phyloP scores from a whole-genome alignment of 2,329 filamentous ascomycete species.

The Ilyonectria robusta region DNA sequence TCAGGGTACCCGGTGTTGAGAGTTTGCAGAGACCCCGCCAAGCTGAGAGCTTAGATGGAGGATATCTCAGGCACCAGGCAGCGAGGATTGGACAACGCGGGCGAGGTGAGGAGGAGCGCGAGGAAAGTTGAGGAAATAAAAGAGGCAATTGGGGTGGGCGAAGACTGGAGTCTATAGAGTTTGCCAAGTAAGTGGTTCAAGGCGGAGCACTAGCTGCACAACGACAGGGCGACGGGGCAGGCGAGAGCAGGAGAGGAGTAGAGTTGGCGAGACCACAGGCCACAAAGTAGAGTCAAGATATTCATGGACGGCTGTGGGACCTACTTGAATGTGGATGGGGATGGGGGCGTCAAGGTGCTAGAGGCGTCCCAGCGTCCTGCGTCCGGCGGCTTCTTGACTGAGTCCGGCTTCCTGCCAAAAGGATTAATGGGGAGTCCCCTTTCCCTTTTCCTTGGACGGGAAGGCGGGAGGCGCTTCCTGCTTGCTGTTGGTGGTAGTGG shows the following conservation, averaged over 20 bases:
- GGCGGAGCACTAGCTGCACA: conserved; percentile 21
- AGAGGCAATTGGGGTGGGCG: conserved; percentile 14
- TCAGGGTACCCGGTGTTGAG: neutral
- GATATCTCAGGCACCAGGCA: conserved; percentile 27
- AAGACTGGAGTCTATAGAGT: conserved; percentile 26
- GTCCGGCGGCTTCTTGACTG: conserved; percentile 27
- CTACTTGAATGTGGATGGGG: conserved; percentile 5
- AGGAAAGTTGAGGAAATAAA: conserved; percentile 1
- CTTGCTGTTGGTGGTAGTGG: conserved; percentile 12
- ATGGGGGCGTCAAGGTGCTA: conserved; percentile 28
- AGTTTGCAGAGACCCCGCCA: conserved; percentile 25
- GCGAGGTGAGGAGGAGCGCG: neutral
- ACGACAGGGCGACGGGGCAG: neutral
- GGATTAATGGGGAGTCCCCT: neutral
- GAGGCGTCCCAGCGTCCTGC: conserved; percentile 26
- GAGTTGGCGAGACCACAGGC: conserved; percentile 25
- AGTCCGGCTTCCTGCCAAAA: conserved; percentile 25
- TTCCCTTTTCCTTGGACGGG: conserved; percentile 19
- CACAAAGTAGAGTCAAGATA: conserved; percentile 24
- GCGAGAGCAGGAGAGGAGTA: conserved; percentile 7
- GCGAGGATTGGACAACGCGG: conserved; percentile 23
- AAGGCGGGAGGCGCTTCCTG: conserved; percentile 22
- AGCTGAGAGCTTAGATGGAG: conserved; percentile 10
- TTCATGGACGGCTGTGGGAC: conserved; percentile 29
- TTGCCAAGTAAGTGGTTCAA: conserved; percentile 23